Evolutionary conservation across 768 basidiomycete species (phyloP), one percentile per base, ranked within the genome.

Genomic region (Mycena floridula): DNA sequence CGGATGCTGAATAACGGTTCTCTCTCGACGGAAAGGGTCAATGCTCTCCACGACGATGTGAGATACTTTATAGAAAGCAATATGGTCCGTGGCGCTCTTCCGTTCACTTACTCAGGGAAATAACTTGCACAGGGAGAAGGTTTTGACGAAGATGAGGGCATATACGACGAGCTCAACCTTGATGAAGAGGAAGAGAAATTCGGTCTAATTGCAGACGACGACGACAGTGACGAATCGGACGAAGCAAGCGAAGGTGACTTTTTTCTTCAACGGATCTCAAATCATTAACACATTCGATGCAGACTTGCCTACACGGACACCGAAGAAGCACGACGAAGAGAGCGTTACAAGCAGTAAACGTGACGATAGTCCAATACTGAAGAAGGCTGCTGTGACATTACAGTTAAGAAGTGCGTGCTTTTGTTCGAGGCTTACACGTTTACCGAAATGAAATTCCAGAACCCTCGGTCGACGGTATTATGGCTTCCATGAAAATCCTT

Each of bases 111-210:
- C 43, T 23, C 38, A 28, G n/a, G n/a, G n/a, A n/a, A n/a, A n/a
- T 41, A 45, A 38, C 27, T 50, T 24, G 7, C 47, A 40, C 61
- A 98, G 96, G 92, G 95, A 43, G 96, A 98, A 56, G 87, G 89
- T 55, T 99, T 96, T 63, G 93, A 98, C 47, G 94, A 95, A 61
- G 91, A 98, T 57, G 88, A 93, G 60, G 93, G 90, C 38, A 88
- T 99, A 41, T 99, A 99, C 57, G 96, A 98, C 54, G 96, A 98
- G 13, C 89, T 99, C 49, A 89, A 89, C 56, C 84, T 99, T 37
- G 89, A 96, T 54, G 95, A 96, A 58, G 92, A 96, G 62, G 95
- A 98, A 59, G 92, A 92, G 68, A 86, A 89, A 59, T 92, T 93
- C 58, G 87, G 89, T 44, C 70, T 89, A 35, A 77, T 76, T 43